Base-by-base conservation (phyloP, 371 early-diverging fungal genomes). In the Mucor plumbeus region DNA sequence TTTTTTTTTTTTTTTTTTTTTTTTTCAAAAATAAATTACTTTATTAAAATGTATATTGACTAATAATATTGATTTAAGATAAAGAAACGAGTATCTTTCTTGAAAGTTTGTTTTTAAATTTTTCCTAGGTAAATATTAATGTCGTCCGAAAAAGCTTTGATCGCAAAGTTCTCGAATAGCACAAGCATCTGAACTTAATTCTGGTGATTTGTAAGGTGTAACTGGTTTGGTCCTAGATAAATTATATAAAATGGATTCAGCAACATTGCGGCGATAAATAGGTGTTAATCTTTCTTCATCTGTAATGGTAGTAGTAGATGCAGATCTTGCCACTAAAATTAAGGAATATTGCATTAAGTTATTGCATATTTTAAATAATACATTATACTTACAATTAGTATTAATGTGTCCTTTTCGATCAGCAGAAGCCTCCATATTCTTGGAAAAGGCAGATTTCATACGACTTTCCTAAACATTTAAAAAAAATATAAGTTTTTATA, bases 81-180 rank as follows among this genome's bases (percentile, higher is more conserved):
- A 26, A 26, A 26, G 3, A 26, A 26, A 26, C 26, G 26, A 26
- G 26, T 26, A 26, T 26, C 26, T 26, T 26, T 26, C 26, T 26
- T 26, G 3, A 26, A 3, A 1, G 26, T 26, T 50, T 50, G 50
- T 21, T 50, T 11, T 50, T 11, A 19, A 21, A 21, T 21, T 50
- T 50, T 50, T 50, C 50, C 50, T 50, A 50, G 50, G 26, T 50
- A 21, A 21, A 41, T 48, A 55, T 55, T 15, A 55, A 34, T 55
- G 55, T 39, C 39, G 54, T 5, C 65, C 65, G 39, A 64, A 64
- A 14, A 64, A 64, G 38, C 65, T 64, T 64, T 64, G 58, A 11
- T 64, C 59, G 26, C 65, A 64, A 48, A 64, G 65, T 5, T 48
- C 3, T 57, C 58, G 58, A 11, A 64, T 57, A 38, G 58, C 38